Percentiles rank a stretch among this genome's conserved stretches.
phyloP scores from a whole-genome alignment of 768 basidiomycete species.

The Leccinum boreale region DNA sequence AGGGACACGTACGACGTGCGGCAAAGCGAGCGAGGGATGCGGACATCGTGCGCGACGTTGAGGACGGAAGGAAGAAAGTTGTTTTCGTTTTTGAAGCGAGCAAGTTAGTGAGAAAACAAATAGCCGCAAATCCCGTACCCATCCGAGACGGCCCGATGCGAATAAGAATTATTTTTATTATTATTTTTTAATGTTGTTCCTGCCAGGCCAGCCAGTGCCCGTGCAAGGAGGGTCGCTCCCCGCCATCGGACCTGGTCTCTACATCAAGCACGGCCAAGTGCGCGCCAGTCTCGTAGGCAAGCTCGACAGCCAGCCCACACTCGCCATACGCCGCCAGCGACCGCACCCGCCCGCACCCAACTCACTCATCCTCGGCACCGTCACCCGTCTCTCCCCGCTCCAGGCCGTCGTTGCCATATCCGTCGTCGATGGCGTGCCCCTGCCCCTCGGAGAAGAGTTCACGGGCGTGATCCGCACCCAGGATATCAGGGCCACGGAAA shows the following conservation, averaged over 20 bases:
- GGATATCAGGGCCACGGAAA: constrained; percentile 88
- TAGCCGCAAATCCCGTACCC: constrained; percentile 24
- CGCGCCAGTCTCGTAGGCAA: constrained; percentile 72
- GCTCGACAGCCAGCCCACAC: constrained; percentile 46
- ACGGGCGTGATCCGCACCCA: constrained; percentile 83
- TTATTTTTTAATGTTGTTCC: constrained; percentile 35
- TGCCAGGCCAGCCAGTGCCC: constrained; percentile 79
- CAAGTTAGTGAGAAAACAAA: constrained; percentile 23
- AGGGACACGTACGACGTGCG: constrained; percentile 53
- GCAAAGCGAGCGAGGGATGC: constrained; percentile 61
- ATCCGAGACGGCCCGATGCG: constrained; percentile 4
- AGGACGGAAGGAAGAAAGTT: constrained; percentile 2
- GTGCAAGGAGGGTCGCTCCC: constrained; percentile 53
- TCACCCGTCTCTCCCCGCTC: constrained; percentile 78
- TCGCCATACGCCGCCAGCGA: constrained; percentile 62
- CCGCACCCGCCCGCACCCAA: constrained; percentile 72
- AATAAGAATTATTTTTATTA: not conserved
- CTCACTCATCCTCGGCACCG: constrained; percentile 76
- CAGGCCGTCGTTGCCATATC: constrained; percentile 83
- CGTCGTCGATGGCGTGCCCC: constrained; percentile 82
- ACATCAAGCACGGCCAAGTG: constrained; percentile 56
- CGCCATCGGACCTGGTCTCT: constrained; percentile 64
- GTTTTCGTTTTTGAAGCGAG: constrained; percentile 13
- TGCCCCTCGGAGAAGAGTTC: constrained; percentile 84
- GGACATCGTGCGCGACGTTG: constrained; percentile 45